Evolutionary conservation across 768 basidiomycete genomes (phyloP).

Genomic region (Kwoniella dendrophila): DNA sequence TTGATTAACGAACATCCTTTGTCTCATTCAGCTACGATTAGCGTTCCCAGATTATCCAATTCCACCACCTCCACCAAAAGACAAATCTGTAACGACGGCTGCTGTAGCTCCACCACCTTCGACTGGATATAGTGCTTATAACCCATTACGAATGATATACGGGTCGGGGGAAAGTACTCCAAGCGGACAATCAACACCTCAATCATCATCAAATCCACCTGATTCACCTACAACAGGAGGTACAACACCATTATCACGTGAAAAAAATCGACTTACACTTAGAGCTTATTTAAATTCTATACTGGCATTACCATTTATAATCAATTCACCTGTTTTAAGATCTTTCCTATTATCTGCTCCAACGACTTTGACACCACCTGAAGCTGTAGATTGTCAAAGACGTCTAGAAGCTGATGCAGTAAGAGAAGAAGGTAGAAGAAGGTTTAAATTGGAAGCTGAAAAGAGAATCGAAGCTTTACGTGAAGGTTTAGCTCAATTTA

Average conservation of each 20-base stretch:
- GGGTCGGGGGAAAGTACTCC: constrained; percentile 22
- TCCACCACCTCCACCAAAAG: constrained; percentile 82
- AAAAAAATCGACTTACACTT: constrained; percentile 93
- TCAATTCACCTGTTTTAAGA: constrained; percentile 79
- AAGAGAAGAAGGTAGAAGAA: constrained; percentile 81
- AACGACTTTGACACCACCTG: constrained; percentile 68
- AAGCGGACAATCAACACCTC: constrained; percentile 17
- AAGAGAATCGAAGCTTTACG: constrained; percentile 81
- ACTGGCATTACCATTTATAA: constrained; percentile 70
- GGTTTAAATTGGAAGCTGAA: constrained; percentile 84
- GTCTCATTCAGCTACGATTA: constrained; percentile 69
- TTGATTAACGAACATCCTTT: neutral
- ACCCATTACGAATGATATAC: constrained; percentile 50
- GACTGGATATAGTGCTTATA: constrained; percentile 47
- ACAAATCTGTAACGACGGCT: constrained; percentile 63
- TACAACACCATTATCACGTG: constrained; percentile 68
- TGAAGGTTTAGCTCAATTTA: constrained; percentile 79
- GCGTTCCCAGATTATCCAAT: constrained; percentile 81
- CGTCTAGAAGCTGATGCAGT: constrained; percentile 86
- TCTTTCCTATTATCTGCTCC: constrained; percentile 82
- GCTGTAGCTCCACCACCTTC: constrained; percentile 19
- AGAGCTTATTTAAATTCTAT: constrained; percentile 87
- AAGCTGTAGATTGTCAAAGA: constrained; percentile 73
- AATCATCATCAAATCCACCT: constrained; percentile 5
- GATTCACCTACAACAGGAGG: constrained; percentile 15